Evolutionary conservation across 345 rosid species (phyloP), one percentile per base, ranked within the genome.

Genomic region (Sapria himalayana): DNA sequence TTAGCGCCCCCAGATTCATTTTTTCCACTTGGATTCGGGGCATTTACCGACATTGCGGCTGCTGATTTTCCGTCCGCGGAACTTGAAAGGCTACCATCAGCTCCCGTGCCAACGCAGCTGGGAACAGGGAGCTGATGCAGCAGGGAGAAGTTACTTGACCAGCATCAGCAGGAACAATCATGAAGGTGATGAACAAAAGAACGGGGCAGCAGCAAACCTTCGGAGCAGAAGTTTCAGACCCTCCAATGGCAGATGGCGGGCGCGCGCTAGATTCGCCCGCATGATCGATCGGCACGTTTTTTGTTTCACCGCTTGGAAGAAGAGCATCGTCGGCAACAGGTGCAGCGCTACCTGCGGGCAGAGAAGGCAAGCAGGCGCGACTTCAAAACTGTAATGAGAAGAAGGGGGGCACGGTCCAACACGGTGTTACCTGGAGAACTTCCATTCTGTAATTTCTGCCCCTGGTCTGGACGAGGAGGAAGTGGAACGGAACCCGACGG

Each of bases 191-290:
- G n/a, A n/a, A n/a, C n/a, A n/a, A n/a, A n/a, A n/a, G n/a, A n/a
- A n/a, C n/a, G n/a, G 33, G 19, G 46, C 29, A 59, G 40, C 2
- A 56, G 37, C 58, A 23, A 57, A 82, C 97, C 75, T 54, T 57
- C 32, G 22, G 52, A 39, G 15, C 63, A 24, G 49, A 59, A 43
- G 43, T 54, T 49, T 64, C 74, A 33, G 61, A 37, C 22, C 15
- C 25, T n/a, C n/a, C n/a, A n/a, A n/a, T n/a, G 12, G 25, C 27
- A 5, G 41, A 56, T 2, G 56, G 42, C 12, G 41, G 51, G 21
- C 63, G 21, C 27, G 31, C 46, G 40, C 37, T 44, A 11, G 69
- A 57, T 43, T 50, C 73, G 35, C 23, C 66, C 49, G 56, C 66
- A 49, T 62, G 48, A 48, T 48, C 42, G 22, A 37, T 50, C 33